A percentile compares a stretch with the other conserved stretches of the same genome.
phyloP scores from a whole-genome alignment of 441 rosid genomes.

The Hypseocharis bilobata region DNA sequence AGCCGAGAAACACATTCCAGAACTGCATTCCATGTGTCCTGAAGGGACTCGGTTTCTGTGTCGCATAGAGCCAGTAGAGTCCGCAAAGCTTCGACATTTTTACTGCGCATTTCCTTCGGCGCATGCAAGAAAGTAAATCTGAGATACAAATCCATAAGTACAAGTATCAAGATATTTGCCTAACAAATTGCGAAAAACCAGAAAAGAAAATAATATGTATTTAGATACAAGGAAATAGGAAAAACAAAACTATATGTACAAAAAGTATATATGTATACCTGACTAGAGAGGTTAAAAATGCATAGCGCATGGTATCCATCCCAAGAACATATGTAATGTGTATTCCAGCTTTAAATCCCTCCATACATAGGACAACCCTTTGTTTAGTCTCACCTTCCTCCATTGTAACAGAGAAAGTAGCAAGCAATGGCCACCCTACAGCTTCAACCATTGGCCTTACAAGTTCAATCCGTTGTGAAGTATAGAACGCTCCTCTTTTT shows the following conservation, averaged over 20 bases:
- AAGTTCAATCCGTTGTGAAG: constrained; percentile 64
- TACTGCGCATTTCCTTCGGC: constrained; percentile 93
- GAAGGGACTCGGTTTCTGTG: constrained; percentile 74
- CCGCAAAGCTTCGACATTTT: constrained; percentile 94
- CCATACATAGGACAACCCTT: constrained; percentile 87
- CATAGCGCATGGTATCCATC: constrained; percentile 99
- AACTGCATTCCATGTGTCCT: constrained; percentile 98
- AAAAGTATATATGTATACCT: constrained; percentile 37
- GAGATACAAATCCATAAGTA: constrained; percentile 28
- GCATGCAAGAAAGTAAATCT: constrained; percentile 99
- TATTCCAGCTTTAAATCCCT: constrained; percentile 97
- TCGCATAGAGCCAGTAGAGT: constrained; percentile 72
- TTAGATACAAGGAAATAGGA: background rate
- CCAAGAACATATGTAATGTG: constrained; percentile 81
- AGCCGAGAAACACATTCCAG: constrained; percentile 98
- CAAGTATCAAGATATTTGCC: constrained; percentile 21
- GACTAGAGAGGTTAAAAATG: constrained; percentile 89
- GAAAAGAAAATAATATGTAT: constrained; percentile 7
- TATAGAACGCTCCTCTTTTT: constrained; percentile 83
- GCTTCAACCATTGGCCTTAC: constrained; percentile 98
- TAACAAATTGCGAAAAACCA: constrained; percentile 8
- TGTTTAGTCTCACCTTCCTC: constrained; percentile 98
- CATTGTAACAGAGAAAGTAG: constrained; percentile 96
- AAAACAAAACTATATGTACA: background rate
- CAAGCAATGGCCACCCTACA: constrained; percentile 97